These are phyloP conservation scores for Magnusiomyces sp. DNA, from an alignment of 1,139 yeast genomes.

Conservation along the genomic window DNA sequence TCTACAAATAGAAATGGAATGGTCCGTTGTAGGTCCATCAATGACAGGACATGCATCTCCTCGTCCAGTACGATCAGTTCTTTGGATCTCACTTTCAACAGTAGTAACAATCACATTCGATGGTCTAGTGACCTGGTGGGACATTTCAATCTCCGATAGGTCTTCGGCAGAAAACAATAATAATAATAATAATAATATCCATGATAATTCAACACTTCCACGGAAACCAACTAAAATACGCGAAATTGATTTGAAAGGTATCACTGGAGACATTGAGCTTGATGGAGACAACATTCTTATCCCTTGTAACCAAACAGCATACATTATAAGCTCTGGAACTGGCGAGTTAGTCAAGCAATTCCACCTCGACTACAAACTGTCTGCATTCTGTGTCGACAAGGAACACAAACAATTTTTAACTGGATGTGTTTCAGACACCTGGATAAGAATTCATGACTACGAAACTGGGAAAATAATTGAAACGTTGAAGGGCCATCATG, in stretches of 20 bases:
- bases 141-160: constrained; percentile 15
- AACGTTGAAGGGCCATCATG: constrained; percentile 32
- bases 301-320: constrained; percentile 23
- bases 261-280: constrained; percentile 27
- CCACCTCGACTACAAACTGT: constrained; percentile 26
- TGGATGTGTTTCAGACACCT: constrained; percentile 30
- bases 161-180: background rate
- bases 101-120: constrained; percentile 24
- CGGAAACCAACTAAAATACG: constrained; percentile 9
- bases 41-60: background rate
- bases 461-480: constrained; percentile 16
- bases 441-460: constrained; percentile 31
- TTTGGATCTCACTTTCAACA: constrained; percentile 19
- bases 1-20: constrained; percentile 14
- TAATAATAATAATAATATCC: too few relatives aligned
- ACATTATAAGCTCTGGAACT: constrained; percentile 21
- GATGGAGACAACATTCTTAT: constrained; percentile 14
- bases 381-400: constrained; percentile 26
- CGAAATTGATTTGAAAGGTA: constrained; percentile 20
- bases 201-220: too few relatives aligned
- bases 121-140: constrained; percentile 30
- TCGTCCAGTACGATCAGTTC: constrained; percentile 14
- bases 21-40: constrained; percentile 14
- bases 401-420: constrained; percentile 25
- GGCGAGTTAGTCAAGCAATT: constrained; percentile 21